A percentile compares a stretch with the other conserved stretches of the same genome.
Conservation (phyloP, 257 asterid genomes). For the Schizonepeta tenuifolia region DNA sequence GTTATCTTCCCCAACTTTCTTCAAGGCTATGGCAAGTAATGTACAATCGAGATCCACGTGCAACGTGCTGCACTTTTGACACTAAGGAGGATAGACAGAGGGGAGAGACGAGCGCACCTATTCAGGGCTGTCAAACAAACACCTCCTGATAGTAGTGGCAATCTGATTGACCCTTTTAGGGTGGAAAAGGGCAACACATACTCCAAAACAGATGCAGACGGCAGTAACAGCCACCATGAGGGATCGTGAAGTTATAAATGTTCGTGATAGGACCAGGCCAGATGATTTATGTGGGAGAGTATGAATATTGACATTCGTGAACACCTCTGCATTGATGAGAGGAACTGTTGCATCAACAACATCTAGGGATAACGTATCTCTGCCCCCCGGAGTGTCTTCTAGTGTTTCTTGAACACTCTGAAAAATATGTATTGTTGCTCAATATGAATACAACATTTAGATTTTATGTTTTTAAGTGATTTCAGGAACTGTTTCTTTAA, state of each 20-base stretch:
- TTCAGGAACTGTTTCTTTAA: neutral
- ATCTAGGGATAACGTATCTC: conserved; percentile 26
- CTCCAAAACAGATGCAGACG: conserved; percentile 66
- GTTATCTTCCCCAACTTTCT: neutral
- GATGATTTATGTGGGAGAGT: conserved; percentile 45
- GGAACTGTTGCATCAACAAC: conserved; percentile 47
- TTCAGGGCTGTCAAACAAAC: conserved; percentile 50
- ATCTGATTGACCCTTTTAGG: conserved; percentile 59
- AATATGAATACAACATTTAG: neutral
- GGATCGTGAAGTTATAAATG: conserved; percentile 46
- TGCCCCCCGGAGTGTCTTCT: conserved; percentile 21
- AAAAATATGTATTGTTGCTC: neutral
- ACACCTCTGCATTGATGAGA: conserved; percentile 52
- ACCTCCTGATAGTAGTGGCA: conserved; percentile 66
- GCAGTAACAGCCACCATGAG: conserved; percentile 46
- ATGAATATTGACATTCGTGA: conserved; percentile 42
- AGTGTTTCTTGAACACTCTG: conserved; percentile 43
- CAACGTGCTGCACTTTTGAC: conserved; percentile 25
- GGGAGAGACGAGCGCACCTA: neutral
- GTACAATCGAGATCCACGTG: neutral
- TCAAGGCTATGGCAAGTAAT: neutral
- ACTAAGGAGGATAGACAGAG: neutral
- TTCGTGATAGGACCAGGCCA: conserved; percentile 33
- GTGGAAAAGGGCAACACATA: conserved; percentile 66
- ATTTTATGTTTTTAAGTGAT: neutral